Base-by-base conservation (phyloP, 305 asterid genomes). In the Fraxinus dipetala region DNA sequence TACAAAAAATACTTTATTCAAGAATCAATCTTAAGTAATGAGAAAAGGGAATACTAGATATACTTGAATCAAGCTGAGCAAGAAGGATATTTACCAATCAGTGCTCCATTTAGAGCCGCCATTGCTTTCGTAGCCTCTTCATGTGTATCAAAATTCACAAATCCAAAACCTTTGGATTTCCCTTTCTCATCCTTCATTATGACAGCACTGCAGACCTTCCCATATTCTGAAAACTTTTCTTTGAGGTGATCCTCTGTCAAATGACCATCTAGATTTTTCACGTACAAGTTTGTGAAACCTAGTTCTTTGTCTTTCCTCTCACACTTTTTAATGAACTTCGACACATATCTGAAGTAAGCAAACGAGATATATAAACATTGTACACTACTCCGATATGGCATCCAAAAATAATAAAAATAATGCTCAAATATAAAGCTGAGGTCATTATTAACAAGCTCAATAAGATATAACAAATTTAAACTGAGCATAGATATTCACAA, bases 101-200 rank as follows among this genome's bases (percentile, higher is more conserved):
- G 77, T 56, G 82, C 54, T 79, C 89, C 91, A 81, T 90, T 77
- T 48, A 85, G 61, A 84, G 78, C 81, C 81, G 54, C 81, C 83
- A 86, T 30, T 2, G 91, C 94, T 72, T 82, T 83, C 76, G 73
- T 80, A 59, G 91, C 90, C 6, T 78, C 86, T 85, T 87, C 91
- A 83, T 85, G 85, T 11, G 90, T 79, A 56, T 80, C 85, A 70
- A 85, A 90, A 72, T 84, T 79, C n/a, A 90, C 87, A 83, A 85
- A 87, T 30, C 92, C 92, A 35, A 80, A 87, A 26, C 92, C 88
- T 84, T 73, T 86, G 5, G 92, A 84, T 45, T 79, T 86, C 38
- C 89, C 90, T 14, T 82, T 81, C 40, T 75, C 69, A 81, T 89
- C 87, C 79, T 83, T 89, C 87, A 87, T 80, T 59, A 86, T 81